Evolutionary conservation across 805 yeast species (phyloP).

Genomic region (Zygosaccharomyces siamensis): DNA sequence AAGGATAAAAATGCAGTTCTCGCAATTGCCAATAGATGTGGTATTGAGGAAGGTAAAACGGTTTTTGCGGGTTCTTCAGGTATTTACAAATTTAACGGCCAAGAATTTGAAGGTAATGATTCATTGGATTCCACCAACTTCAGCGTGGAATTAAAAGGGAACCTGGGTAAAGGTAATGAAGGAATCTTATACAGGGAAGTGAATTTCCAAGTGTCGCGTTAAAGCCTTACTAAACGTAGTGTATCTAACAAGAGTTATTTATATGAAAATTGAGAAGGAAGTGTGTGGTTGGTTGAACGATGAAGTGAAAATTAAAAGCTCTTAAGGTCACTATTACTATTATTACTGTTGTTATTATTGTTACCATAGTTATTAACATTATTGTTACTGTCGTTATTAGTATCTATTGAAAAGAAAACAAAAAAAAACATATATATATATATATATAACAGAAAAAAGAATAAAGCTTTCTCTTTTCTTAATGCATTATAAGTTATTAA

Average conservation of each 20-base stretch:
- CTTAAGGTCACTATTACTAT: no score
- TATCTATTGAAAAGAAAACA: no score
- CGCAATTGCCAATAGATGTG: conserved; percentile 66
- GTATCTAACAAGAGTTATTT: neutral
- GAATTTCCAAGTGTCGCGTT: conserved; percentile 34
- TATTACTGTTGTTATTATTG: no score
- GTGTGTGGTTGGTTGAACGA: no score
- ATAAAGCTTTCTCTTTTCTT: neutral
- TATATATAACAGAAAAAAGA: no score
- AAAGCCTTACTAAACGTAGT: neutral
- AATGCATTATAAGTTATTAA: neutral
- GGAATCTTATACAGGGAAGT: conserved; percentile 61
- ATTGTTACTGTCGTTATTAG: no score
- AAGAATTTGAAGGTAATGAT: conserved; percentile 24
- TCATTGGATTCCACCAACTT: conserved; percentile 41
- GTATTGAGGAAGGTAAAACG: conserved; percentile 57
- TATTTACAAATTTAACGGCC: conserved; percentile 51
- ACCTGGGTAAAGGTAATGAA: conserved; percentile 58
- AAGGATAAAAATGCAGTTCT: conserved; percentile 35
- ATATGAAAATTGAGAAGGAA: neutral
- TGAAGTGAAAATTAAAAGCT: no score
- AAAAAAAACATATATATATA: no score
- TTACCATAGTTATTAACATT: no score
- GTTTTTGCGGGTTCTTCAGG: conserved; percentile 64
- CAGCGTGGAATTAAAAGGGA: conserved; percentile 51